Conservation (phyloP, 1,284 basidiomycete species). For the Tranzscheliella williamsii region DNA sequence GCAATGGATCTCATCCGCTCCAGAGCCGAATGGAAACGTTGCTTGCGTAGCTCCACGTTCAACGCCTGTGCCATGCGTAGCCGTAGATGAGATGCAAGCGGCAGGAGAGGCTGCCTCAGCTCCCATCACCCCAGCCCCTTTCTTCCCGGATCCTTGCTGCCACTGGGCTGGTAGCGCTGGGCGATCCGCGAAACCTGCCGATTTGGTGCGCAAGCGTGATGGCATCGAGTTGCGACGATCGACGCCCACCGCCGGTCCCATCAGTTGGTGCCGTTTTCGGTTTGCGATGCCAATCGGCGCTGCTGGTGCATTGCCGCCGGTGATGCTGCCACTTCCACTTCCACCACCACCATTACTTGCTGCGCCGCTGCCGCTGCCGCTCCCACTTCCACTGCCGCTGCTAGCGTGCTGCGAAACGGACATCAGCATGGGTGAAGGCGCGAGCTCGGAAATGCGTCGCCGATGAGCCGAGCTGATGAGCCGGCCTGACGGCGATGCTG, state of each 20-base stretch:
- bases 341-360: not conserved
- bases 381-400: not conserved
- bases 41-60: too few species aligned
- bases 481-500: slow-evolving; percentile 70
- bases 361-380: not conserved
- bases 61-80: not conserved
- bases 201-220: slow-evolving; percentile 81
- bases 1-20: slow-evolving; percentile 71
- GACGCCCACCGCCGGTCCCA: slow-evolving; percentile 65
- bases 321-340: not conserved
- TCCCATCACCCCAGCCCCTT: not conserved
- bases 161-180: slow-evolving; percentile 26
- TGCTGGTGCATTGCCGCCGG: slow-evolving; percentile 1
- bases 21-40: too few species aligned
- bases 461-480: slow-evolving; percentile 17
- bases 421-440: slow-evolving; percentile 5
- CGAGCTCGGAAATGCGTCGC: slow-evolving; percentile 34
- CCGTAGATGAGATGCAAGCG: slow-evolving; percentile 18
- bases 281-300: slow-evolving; percentile 33
- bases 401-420: slow-evolving; percentile 10
- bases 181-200: slow-evolving; percentile 64
- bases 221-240: slow-evolving; percentile 81
- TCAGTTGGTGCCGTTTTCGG: slow-evolving; percentile 58
- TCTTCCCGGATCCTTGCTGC: slow-evolving; percentile 3
- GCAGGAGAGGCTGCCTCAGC: slow-evolving; percentile 7